Evolutionary conservation across 2,329 filamentous ascomycete genomes (phyloP).

Genomic region (Juglanconis sp.): DNA sequence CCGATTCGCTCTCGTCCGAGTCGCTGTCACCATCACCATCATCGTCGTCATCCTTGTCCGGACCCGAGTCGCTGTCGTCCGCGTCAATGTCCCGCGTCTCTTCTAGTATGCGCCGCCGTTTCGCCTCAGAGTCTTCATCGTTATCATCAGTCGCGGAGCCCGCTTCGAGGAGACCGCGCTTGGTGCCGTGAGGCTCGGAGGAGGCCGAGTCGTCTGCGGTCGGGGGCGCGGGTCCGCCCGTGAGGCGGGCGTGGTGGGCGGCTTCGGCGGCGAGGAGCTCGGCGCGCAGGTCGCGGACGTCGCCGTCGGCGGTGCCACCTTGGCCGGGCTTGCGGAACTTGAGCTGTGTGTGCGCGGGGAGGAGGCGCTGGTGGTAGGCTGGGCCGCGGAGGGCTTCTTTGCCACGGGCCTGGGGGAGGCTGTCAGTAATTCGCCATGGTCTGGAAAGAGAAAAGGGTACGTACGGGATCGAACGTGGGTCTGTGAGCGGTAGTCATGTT

Average conservation of each 20-base stretch:
- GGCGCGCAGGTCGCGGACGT: constrained; percentile 74
- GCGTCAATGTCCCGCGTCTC: constrained; percentile 87
- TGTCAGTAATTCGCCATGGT: constrained; percentile 18
- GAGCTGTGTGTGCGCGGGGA: constrained; percentile 88
- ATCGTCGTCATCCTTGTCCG: constrained; percentile 51
- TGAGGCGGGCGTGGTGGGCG: constrained; percentile 81
- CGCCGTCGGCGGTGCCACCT: constrained; percentile 72
- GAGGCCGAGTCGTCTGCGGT: constrained; percentile 40
- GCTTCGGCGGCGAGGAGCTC: constrained; percentile 89
- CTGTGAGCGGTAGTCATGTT: constrained; percentile 70
- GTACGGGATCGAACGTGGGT: constrained; percentile 93
- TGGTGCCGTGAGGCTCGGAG: constrained; percentile 40
- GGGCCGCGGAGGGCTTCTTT: constrained; percentile 93
- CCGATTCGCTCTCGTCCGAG: constrained; percentile 62
- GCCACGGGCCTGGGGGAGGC: constrained; percentile 63
- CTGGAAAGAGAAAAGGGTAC: constrained; percentile 21
- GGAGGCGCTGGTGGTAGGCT: constrained; percentile 92
- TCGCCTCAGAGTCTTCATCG: constrained; percentile 73
- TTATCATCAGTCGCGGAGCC: constrained; percentile 34
- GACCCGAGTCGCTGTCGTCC: constrained; percentile 50
- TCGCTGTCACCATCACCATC: constrained; percentile 45
- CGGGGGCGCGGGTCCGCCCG: constrained; percentile 51
- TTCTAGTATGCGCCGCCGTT: constrained; percentile 81
- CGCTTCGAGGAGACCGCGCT: constrained; percentile 59
- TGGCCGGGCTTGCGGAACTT: constrained; percentile 90